A percentile compares a stretch with the other conserved stretches of the same genome.
Conservation (phyloP, 2,329 filamentous ascomycete genomes). For the Colletotrichum echinochloae region DNA sequence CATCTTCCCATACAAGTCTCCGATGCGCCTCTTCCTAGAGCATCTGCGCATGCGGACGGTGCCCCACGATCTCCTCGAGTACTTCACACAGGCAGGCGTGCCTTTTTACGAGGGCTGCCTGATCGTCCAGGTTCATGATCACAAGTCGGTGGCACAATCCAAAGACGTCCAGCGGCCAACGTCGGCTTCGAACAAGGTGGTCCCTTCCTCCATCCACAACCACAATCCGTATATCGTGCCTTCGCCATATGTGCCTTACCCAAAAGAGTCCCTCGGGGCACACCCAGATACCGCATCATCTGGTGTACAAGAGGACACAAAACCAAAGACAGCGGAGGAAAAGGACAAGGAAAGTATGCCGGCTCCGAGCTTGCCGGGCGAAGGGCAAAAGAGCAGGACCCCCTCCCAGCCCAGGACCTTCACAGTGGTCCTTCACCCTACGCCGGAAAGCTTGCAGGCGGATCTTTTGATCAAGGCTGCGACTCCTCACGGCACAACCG, state of each 20-base stretch:
- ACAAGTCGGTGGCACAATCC: conserved; percentile 74
- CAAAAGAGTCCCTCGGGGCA: conserved; percentile 59
- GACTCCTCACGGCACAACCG: conserved; percentile 68
- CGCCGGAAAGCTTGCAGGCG: conserved; percentile 77
- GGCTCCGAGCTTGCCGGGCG: conserved; percentile 61
- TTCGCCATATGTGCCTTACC: conserved; percentile 85
- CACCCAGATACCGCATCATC: conserved; percentile 37
- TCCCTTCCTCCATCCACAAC: conserved; percentile 89
- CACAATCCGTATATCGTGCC: conserved; percentile 91
- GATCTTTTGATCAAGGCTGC: conserved; percentile 82
- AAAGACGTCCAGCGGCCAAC: conserved; percentile 68
- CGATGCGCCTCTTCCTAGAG: conserved; percentile 85
- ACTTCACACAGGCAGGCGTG: conserved; percentile 78
- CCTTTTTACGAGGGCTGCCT: conserved; percentile 94
- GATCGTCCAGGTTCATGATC: conserved; percentile 94
- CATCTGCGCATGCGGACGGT: conserved; percentile 82
- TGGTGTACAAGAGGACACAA: conserved; percentile 48
- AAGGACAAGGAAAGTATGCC: conserved; percentile 71
- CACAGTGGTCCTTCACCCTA: conserved; percentile 88
- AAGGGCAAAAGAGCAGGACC: conserved; percentile 58
- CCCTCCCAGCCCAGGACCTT: conserved; percentile 73
- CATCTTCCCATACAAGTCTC: conserved; percentile 90
- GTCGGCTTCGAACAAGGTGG: conserved; percentile 70
- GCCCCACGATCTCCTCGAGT: conserved; percentile 88
- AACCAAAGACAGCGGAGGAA: conserved; percentile 55